These are phyloP conservation scores for Pseudogymnoascus sp. DNA, from an alignment of 2,329 filamentous ascomycete genomes.

Conservation along the genomic window DNA sequence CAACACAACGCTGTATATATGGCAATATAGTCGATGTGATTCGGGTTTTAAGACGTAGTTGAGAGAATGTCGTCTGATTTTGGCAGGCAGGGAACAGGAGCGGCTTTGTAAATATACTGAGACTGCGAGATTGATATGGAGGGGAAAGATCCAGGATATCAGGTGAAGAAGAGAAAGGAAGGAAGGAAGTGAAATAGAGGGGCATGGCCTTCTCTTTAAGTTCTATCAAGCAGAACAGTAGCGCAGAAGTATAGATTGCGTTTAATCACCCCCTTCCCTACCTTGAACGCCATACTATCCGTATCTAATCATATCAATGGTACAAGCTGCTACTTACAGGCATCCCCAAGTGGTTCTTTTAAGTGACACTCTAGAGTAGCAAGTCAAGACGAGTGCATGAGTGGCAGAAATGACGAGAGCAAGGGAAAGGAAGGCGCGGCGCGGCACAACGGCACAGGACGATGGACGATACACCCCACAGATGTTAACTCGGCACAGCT, in stretches of 20 bases:
- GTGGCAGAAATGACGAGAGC: neutral
- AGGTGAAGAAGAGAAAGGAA: neutral
- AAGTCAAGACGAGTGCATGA: no score
- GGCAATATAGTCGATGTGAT: neutral
- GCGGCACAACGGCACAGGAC: neutral
- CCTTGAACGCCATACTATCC: neutral
- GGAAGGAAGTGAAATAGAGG: neutral
- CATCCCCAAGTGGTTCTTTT: neutral
- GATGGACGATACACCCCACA: neutral
- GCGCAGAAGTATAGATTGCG: neutral
- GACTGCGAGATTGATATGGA: neutral
- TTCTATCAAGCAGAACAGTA: neutral
- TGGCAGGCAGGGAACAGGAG: neutral
- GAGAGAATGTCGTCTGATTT: neutral
- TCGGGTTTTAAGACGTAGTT: neutral
- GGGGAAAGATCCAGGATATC: neutral
- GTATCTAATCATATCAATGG: neutral
- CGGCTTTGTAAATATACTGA: neutral
- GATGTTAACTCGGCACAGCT: neutral
- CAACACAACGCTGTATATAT: neutral
- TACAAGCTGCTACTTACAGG: neutral
- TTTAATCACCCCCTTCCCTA: neutral
- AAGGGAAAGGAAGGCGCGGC: neutral
- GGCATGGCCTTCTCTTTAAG: neutral
- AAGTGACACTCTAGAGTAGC: neutral